Conservation (phyloP, 2,329 filamentous ascomycete species). For the Diaporthe sp. region DNA sequence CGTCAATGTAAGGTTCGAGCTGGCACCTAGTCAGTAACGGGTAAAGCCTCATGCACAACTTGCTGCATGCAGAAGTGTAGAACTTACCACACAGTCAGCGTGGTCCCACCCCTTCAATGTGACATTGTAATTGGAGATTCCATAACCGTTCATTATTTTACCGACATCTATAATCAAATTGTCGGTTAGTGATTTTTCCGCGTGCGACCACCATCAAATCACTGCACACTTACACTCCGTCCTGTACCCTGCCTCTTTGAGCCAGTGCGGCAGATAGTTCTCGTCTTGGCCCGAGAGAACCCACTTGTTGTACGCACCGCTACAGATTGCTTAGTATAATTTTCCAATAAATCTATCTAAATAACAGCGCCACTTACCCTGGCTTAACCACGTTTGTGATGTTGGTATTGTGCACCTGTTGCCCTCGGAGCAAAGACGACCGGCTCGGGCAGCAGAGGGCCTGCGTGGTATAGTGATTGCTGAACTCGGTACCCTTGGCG, state of each 20-base stretch:
- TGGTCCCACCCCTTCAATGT: conserved; percentile 43
- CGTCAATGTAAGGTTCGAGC: conserved; percentile 43
- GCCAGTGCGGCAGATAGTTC: conserved; percentile 55
- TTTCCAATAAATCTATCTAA: neutral
- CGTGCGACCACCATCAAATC: neutral
- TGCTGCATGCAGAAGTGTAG: neutral
- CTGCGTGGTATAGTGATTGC: conserved; percentile 42
- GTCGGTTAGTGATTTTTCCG: too few species aligned
- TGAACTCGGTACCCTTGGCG: conserved; percentile 39
- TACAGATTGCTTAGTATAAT: neutral
- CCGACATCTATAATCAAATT: conserved; percentile 42
- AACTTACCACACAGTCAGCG: conserved; percentile 38
- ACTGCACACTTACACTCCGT: conserved; percentile 50
- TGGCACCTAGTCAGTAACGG: conserved; percentile 5
- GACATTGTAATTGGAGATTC: conserved; percentile 51
- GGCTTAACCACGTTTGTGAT: conserved; percentile 47
- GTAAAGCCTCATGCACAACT: neutral
- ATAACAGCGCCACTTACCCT: conserved; percentile 35
- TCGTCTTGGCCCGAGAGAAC: conserved; percentile 54
- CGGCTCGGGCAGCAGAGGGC: conserved; percentile 43
- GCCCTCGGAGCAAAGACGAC: conserved; percentile 39
- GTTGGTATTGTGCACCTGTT: conserved; percentile 44
- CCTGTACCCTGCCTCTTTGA: conserved; percentile 54
- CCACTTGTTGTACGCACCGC: conserved; percentile 54
- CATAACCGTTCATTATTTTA: conserved; percentile 57